Conservation (phyloP, 2,329 filamentous ascomycete genomes). For the Exutisphaerella laricina region DNA sequence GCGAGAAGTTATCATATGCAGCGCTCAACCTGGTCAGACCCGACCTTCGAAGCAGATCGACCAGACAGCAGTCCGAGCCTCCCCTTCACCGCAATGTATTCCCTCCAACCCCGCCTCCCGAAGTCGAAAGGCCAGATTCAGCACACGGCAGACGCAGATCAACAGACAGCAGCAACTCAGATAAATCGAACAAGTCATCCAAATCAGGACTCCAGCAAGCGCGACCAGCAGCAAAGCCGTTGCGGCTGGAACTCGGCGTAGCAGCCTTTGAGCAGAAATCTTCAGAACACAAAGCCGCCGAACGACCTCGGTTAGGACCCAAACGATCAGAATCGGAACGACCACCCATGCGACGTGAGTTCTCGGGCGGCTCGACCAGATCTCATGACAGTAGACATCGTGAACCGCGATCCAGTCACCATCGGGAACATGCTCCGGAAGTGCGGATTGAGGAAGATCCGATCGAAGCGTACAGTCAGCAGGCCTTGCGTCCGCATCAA, state of each 20-base stretch:
- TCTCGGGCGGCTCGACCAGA: constrained; percentile 26
- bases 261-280: constrained; percentile 43
- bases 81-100: constrained; percentile 75
- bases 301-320: constrained; percentile 34
- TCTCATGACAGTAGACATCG: constrained; percentile 14
- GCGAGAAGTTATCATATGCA: constrained; percentile 82
- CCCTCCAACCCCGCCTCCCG: constrained; percentile 96
- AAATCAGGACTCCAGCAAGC: constrained; percentile 31
- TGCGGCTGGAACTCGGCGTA: constrained; percentile 45
- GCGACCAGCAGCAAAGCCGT: constrained; percentile 42
- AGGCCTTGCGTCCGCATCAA: constrained; percentile 24
- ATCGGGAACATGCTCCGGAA: constrained; percentile 48
- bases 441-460: constrained; percentile 50
- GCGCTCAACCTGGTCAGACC: constrained; percentile 91
- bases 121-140: constrained; percentile 55
- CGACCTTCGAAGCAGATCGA: constrained; percentile 63
- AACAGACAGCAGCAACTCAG: constrained; percentile 45
- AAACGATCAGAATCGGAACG: constrained; percentile 43
- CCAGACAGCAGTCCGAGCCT: constrained; percentile 77
- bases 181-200: constrained; percentile 24
- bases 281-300: constrained; percentile 5
- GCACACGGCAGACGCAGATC: constrained; percentile 29
- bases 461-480: constrained; percentile 34
- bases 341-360: constrained; percentile 34
- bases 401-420: constrained; percentile 45